Conservation (phyloP, 768 basidiomycete genomes). For the Tulasnella sp. region DNA sequence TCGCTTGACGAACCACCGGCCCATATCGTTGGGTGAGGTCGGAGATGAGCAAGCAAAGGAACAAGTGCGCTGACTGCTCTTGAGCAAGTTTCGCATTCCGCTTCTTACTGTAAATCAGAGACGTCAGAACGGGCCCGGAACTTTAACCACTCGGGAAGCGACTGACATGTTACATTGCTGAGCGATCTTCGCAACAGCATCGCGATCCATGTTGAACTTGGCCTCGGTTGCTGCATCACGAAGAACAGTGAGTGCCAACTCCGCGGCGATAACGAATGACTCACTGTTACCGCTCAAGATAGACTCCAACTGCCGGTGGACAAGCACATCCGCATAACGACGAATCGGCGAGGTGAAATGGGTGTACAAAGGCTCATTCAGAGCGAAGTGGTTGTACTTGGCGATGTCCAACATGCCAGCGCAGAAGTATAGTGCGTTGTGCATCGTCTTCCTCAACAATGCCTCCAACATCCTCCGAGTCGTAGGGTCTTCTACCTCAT, state of each 20-base stretch:
- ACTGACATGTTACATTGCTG: constrained; percentile 95
- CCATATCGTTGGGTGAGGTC: constrained; percentile 92
- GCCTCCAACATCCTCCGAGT: constrained; percentile 71
- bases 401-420: constrained; percentile 98
- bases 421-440: constrained; percentile 96
- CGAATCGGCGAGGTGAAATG: constrained; percentile 90
- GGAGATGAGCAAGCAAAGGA: constrained; percentile 85
- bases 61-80: constrained; percentile 92
- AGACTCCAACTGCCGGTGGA: constrained; percentile 92
- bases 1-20: constrained; percentile 89
- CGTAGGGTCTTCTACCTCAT: constrained; percentile 57
- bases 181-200: constrained; percentile 93
- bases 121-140: not conserved
- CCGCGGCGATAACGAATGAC: constrained; percentile 20
- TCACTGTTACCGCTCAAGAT: constrained; percentile 59
- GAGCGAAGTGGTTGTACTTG: constrained; percentile 87
- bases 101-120: constrained; percentile 46
- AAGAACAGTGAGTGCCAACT: not conserved
- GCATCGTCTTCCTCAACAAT: constrained; percentile 81
- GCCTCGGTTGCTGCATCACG: constrained; percentile 49
- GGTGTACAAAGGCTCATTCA: constrained; percentile 84
- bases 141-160: not conserved
- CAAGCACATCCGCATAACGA: constrained; percentile 85
- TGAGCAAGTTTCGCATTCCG: constrained; percentile 87
- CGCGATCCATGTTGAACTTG: constrained; percentile 95